phyloP scores from a whole-genome alignment of 306 rosid species.

The Vachellia pachyceras region DNA sequence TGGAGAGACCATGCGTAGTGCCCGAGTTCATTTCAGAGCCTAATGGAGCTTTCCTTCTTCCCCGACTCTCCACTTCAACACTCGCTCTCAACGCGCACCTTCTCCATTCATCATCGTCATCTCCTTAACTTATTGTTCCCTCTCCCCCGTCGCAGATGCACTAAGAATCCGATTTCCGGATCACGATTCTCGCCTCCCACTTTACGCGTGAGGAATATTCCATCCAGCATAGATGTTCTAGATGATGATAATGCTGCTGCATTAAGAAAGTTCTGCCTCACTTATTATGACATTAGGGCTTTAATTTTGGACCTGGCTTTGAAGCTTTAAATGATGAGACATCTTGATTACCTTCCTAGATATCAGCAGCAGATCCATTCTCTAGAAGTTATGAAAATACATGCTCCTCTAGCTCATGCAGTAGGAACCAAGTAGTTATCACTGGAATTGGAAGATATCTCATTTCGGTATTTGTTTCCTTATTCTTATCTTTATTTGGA shows the following conservation, averaged over 20 bases:
- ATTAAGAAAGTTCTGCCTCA: constrained; percentile 76
- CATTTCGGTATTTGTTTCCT: constrained; percentile 83
- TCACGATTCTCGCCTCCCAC: not conserved
- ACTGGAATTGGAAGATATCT: constrained; percentile 81
- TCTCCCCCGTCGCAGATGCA: not conserved
- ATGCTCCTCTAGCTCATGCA: constrained; percentile 92
- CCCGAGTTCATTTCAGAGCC: not conserved
- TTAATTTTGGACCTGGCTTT: constrained; percentile 73
- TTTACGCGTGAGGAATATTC: constrained; percentile 62
- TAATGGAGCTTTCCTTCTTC: not conserved
- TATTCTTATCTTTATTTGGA: constrained; percentile 78
- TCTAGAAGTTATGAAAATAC: constrained; percentile 74
- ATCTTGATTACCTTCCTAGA: constrained; percentile 70
- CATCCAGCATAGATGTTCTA: constrained; percentile 57
- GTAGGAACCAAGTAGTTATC: constrained; percentile 73
- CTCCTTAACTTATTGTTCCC: constrained; percentile 10
- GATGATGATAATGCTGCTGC: constrained; percentile 80
- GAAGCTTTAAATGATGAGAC: constrained; percentile 81
- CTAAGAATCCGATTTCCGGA: not conserved
- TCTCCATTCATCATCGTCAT: not conserved
- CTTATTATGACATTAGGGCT: constrained; percentile 85
- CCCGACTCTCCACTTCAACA: not conserved
- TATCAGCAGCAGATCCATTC: constrained; percentile 78
- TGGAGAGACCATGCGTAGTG: not conserved
- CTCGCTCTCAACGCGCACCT: not conserved